Percentiles rank a stretch among this genome's conserved stretches.
Conservation (phyloP, 768 basidiomycete species). For the Xerocomellus dryophilus region DNA sequence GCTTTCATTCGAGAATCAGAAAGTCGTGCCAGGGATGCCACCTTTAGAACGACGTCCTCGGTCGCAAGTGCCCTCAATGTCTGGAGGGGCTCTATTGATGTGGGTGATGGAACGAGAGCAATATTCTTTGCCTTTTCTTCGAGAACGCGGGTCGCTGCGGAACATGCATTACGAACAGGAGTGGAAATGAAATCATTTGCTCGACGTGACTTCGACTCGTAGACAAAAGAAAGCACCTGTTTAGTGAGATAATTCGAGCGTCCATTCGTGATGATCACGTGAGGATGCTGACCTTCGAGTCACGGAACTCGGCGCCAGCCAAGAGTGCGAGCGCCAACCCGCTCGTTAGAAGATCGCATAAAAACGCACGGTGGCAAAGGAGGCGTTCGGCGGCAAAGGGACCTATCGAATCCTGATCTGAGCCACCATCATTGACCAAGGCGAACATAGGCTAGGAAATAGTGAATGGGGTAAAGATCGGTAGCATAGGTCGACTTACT, state of each 20-base stretch:
- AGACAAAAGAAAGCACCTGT: conserved; percentile 62
- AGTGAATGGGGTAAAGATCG: conserved; percentile 8
- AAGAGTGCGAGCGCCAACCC: conserved; percentile 53
- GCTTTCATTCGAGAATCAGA: conserved; percentile 5
- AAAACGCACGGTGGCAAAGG: conserved; percentile 47
- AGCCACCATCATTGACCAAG: conserved; percentile 54
- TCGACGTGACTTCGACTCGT: conserved; percentile 36
- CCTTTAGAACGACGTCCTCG: conserved; percentile 7
- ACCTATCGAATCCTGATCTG: conserved; percentile 8
- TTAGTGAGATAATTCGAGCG: neutral
- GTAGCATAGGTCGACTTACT: conserved; percentile 25
- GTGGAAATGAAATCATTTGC: conserved; percentile 13
- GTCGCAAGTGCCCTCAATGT: neutral
- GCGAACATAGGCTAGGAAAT: conserved; percentile 61
- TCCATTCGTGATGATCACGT: neutral
- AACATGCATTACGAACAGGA: conserved; percentile 5
- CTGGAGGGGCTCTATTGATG: neutral
- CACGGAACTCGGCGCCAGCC: conserved; percentile 54
- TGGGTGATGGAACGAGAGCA: neutral
- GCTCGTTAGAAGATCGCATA: conserved; percentile 47
- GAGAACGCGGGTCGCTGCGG: conserved; percentile 13
- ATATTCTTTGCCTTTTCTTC: neutral
- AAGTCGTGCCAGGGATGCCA: conserved; percentile 9
- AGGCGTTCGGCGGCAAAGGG: conserved; percentile 27
- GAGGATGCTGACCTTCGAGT: conserved; percentile 50